These are phyloP conservation scores for Stellera chamaejasme DNA, from an alignment of 345 rosid species.

Conservation along the genomic window DNA sequence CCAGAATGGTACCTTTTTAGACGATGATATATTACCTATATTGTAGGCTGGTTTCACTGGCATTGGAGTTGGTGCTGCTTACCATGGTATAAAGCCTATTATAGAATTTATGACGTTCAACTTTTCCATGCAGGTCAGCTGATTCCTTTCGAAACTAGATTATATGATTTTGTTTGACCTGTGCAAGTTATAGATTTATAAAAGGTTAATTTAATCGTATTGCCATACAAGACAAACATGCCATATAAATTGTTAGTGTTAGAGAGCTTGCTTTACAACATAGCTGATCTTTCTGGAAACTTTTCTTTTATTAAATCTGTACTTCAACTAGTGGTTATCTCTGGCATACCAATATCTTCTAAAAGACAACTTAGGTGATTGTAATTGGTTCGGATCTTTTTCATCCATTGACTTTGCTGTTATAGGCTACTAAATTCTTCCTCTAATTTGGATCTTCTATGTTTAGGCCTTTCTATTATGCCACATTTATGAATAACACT, in stretches of 20 bases:
- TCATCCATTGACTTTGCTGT: neutral
- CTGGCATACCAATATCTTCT: no score
- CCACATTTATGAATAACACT: no score
- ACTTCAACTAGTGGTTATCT: neutral
- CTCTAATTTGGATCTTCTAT: neutral
- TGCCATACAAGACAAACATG: neutral
- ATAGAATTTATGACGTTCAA: slow-evolving; percentile 72
- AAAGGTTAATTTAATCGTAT: no score
- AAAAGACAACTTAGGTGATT: no score
- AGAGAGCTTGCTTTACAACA: neutral
- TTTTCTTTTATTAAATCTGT: slow-evolving; percentile 2
- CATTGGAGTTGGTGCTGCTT: slow-evolving; percentile 70
- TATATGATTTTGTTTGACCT: neutral
- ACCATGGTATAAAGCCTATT: slow-evolving; percentile 56
- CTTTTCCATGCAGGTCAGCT: slow-evolving; percentile 65
- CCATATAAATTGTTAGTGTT: neutral
- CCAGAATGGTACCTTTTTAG: neutral
- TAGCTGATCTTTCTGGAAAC: neutral
- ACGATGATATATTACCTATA: neutral
- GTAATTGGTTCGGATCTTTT: neutral
- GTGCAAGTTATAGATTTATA: no score
- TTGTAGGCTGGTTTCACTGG: slow-evolving; percentile 72
- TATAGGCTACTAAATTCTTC: neutral
- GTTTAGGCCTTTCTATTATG: neutral
- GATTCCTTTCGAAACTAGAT: slow-evolving; percentile 1